Evolutionary conservation across 2,329 filamentous ascomycete species (phyloP), one percentile per base, ranked within the genome.

Genomic region (Clonostachys byssicola): DNA sequence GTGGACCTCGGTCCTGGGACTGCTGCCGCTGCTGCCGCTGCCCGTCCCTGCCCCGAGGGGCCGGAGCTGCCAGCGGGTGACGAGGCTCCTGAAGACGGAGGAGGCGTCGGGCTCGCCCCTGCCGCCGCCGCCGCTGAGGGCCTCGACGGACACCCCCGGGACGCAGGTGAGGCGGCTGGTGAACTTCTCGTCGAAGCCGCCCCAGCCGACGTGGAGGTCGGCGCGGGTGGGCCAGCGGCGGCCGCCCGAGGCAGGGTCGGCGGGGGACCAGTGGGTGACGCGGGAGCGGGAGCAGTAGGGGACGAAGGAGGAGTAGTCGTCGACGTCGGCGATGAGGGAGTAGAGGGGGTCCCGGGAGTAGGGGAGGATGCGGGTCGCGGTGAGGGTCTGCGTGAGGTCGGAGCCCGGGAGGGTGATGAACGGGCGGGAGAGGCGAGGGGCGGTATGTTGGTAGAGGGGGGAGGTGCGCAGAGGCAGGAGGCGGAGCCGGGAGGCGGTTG

Each of bases 261-360:
- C 73, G 12, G 63, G 46, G 7, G 88, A 86, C 79, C 86, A 90
- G 49, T 77, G 74, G 2, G 90, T 96, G 39, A 97, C 90, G 51
- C 75, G 78, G 36, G 88, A 92, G 42, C 74, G 75, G 40, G 81
- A 79, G 70, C 92, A 95, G 78, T 95, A 96, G 12, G 94, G 94
- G n/a, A 99, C 81, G 75, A 97, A 99, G 54, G 74, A 65, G 36
- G 78, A 74, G 79, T 99, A 99, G 52, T 82, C 83, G 65, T 89
- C 81, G 54, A 99, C 84, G 67, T 96, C 90, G 69, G 91, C 84
- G 65, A 99, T 92, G 47, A 96, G 79, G 55, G 77, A 75, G 80
- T 94, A 99, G 56, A 99, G 83, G 2, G 81, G 74, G 5, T 67
- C 59, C 34, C 83, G 73, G 1, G 84, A 71, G 73, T 95, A 95